Evolutionary conservation across 345 rosid genomes (phyloP), one percentile per base, ranked within the genome.

Genomic region (Capsella bursapastoris): DNA sequence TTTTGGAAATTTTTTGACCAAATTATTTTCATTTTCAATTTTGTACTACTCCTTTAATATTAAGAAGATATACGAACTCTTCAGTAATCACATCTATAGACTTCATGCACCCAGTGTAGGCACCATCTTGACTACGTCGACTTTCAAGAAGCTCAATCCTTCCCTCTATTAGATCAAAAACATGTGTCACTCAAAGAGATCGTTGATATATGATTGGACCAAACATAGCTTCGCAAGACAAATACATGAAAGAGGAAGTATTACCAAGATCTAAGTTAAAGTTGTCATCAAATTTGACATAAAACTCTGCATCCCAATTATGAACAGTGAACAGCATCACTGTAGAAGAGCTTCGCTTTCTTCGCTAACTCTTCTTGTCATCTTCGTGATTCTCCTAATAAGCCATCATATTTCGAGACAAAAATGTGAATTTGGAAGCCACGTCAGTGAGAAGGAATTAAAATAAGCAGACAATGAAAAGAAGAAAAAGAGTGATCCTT

Each of bases 81-180:
- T 88, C 98, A 56, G 86, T 28, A 52, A 92, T 78, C 71, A 95
- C 99, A 27, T 84, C 94, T 75, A 98, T 97, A 15, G 99, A 92
- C 86, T 95, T 95, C 99, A 90, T 95, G 84, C 99, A 92, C 72
- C 98, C 99, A 65, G 90, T 84, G 77, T 95, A 95, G 65, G 94
- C 86, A 73, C 84, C 79, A 78, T 87, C 89, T 80, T 90, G 94
- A 70, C 82, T 86, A 75, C 86, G 94, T 0, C 89, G 96, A 16
- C 27, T 83, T 72, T 88, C 84, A 52, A 95, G 91, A 73, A 92
- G 82, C 71, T 82, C 89, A 57, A 95, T 84, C 77, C 92, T 72
- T 16, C 86, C 93, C 82, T 92, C 99, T 95, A 85, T 55, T 28
- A 78, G n/a, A 58, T 18, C 15, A 35, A 64, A 70, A 71, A 82